Evolutionary conservation across 805 yeast genomes (phyloP).

Genomic region (Blastobotrys muscicola): DNA sequence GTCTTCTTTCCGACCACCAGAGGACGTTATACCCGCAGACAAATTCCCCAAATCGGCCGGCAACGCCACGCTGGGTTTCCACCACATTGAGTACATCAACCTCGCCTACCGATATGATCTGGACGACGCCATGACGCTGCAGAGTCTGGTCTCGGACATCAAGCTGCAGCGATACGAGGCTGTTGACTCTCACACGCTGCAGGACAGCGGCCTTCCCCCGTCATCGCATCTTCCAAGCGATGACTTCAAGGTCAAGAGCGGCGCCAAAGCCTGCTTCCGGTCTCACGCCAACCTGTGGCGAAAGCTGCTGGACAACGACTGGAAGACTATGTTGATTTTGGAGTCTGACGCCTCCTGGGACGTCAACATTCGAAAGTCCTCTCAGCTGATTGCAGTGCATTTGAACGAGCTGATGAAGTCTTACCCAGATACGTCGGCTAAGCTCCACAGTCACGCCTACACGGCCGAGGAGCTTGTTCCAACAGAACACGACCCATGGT

Average conservation of each 20-base stretch:
- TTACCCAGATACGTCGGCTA: background rate
- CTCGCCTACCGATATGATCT: conserved; percentile 7
- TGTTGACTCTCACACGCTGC: background rate
- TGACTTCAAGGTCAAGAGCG: background rate
- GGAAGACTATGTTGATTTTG: conserved; percentile 6
- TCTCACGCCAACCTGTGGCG: conserved; percentile 13
- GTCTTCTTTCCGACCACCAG: too few relatives aligned
- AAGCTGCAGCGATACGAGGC: background rate
- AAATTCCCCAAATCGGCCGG: conserved; percentile 2
- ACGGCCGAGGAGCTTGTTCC: background rate
- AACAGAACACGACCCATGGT: conserved; percentile 10
- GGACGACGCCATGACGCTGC: conserved; percentile 12
- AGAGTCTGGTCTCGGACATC: conserved; percentile 7
- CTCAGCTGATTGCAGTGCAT: background rate
- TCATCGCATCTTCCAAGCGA: background rate
- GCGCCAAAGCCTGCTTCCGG: conserved; percentile 8
- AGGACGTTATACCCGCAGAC: too few relatives aligned
- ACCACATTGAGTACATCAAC: conserved; percentile 9
- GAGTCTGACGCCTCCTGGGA: conserved; percentile 15
- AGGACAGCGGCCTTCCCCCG: conserved; percentile 3
- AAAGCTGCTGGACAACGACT: conserved; percentile 6
- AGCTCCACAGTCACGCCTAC: background rate
- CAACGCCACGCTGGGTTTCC: conserved; percentile 12
- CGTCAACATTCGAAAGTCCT: conserved; percentile 5
- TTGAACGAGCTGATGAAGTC: background rate